Base-by-base conservation (phyloP, 352 stramenopile genomes). In the Globisporangium splendens region DNA sequence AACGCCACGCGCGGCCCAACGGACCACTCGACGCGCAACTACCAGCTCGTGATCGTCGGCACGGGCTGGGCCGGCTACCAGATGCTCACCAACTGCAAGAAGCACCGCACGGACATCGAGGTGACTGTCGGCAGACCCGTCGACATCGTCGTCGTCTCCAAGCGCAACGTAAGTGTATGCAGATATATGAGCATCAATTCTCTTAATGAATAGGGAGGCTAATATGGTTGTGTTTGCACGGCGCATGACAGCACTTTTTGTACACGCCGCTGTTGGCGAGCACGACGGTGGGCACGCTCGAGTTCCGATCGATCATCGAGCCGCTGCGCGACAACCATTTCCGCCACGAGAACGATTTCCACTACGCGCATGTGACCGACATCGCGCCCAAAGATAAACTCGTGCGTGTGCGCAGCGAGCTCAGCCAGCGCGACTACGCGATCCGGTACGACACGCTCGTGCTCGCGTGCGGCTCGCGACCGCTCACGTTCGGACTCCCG, bases 251-350 rank as follows among this genome's bases (percentile, higher is more conserved):
- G 81, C 96, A 99, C 72, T 99, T 99, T 69, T 67, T 99, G 53
- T 99, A 99, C 85, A 99, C 97, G 38, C 96, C 97, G 20, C 70
- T 99, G 54, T 77, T 99, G 11, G 94, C 97, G 8, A 97, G 79
- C 35, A 98, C 95, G 31, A 97, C 96, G 1, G 90, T 97, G 10
- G 91, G 80, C 0, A 99, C 97, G 21, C 76, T 99, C 22, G 97
- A 99, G 75, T 99, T 98, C 75, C 91, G 96, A 8, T 95, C 83
- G 22, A 98, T 99, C 66, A 93, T 98, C 65, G 97, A 99, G 70
- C 96, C 96, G 13, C 77, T 99, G 46, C 89, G 97, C 1, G 96
- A 91, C 63, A 84, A 63, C 28, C 74, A 73, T 50, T 81, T 91
- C 57, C 79, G 79, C 39, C 66, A 89, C 68, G 70, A 92, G 64